Percentiles rank a stretch among this genome's conserved stretches.
These are phyloP conservation scores for Carex sylvatica DNA, from an alignment of 202 grass and related monocot genomes.

Conservation along the genomic window DNA sequence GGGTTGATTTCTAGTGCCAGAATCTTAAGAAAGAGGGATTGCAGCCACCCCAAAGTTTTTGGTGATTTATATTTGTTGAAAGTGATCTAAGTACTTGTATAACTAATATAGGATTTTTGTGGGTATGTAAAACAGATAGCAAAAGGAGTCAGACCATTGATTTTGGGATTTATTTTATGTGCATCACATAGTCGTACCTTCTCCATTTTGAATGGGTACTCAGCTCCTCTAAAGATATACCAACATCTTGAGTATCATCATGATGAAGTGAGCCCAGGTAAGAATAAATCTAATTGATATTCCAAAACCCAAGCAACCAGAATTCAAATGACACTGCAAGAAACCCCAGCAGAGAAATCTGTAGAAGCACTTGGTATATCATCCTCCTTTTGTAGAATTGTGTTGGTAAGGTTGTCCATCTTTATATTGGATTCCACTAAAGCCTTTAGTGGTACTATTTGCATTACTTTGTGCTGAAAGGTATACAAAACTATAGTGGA, in stretches of 20 bases:
- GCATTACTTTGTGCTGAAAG: neutral
- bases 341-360: neutral
- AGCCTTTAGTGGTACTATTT: neutral
- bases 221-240: slow-evolving; percentile 87
- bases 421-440: neutral
- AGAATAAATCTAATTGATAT: slow-evolving; percentile 6
- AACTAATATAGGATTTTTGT: slow-evolving; percentile 5
- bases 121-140: slow-evolving; percentile 64
- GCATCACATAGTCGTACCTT: slow-evolving; percentile 95
- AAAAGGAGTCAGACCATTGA: slow-evolving; percentile 74
- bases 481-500: neutral
- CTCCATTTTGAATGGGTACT: slow-evolving; percentile 93
- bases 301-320: neutral
- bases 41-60: neutral
- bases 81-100: neutral
- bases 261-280: slow-evolving; percentile 76
- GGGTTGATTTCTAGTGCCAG: neutral
- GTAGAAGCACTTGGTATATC: neutral
- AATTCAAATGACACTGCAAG: slow-evolving; percentile 2
- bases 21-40: neutral
- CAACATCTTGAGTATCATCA: slow-evolving; percentile 81
- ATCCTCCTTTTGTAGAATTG: neutral
- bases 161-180: slow-evolving; percentile 90
- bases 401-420: neutral
- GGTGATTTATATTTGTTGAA: neutral